phyloP scores from a whole-genome alignment of 805 yeast species.

The Nakazawaea ernobii region DNA sequence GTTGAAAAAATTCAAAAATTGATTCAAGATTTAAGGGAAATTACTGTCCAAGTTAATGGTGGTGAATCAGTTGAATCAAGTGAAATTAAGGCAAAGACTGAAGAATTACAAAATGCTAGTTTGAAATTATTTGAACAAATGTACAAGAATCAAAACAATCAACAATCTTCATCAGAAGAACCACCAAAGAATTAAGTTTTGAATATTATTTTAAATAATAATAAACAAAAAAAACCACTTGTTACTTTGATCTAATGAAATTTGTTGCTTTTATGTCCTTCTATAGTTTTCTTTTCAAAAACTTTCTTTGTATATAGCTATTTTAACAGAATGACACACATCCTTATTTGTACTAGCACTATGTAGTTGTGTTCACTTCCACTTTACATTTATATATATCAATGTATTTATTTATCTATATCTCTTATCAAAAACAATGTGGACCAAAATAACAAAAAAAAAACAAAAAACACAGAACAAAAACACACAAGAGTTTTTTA shows the following conservation, averaged over 20 bases:
- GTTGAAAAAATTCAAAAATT: conserved; percentile 44
- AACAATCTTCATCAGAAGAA: conserved; percentile 12
- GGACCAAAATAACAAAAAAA: too few relatives aligned
- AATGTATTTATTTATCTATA: too few relatives aligned
- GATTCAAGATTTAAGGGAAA: conserved; percentile 56
- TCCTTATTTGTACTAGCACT: too few relatives aligned
- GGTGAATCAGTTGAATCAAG: conserved; percentile 45
- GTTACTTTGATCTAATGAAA: background rate
- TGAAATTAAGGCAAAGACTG: conserved; percentile 66
- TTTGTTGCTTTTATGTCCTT: background rate
- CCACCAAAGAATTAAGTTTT: conserved; percentile 16
- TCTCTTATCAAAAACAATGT: too few relatives aligned
- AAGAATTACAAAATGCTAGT: conserved; percentile 68
- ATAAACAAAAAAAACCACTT: too few relatives aligned
- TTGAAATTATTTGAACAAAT: conserved; percentile 74
- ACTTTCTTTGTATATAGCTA: background rate
- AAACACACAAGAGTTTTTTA: too few relatives aligned
- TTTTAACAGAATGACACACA: background rate
- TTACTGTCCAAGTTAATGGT: conserved; percentile 53
- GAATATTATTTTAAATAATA: too few relatives aligned
- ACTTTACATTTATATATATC: too few relatives aligned
- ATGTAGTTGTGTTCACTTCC: too few relatives aligned
- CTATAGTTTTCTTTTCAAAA: background rate
- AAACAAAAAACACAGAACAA: background rate
- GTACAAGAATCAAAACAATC: conserved; percentile 34